Evolutionary conservation across 148 eudicot genomes (phyloP).

Genomic region (Chenopodium berlandieri): DNA sequence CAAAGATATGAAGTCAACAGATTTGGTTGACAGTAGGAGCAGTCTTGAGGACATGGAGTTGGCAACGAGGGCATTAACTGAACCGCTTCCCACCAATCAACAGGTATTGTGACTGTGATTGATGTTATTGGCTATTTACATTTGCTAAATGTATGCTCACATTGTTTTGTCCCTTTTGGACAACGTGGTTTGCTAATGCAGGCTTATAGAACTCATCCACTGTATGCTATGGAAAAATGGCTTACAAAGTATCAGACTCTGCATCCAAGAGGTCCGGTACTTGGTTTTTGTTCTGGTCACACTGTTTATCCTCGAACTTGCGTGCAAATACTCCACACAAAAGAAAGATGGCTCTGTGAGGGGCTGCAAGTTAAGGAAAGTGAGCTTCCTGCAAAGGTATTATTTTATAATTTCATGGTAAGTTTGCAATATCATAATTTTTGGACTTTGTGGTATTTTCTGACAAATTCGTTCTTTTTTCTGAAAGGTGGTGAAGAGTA

Average conservation of each 20-base stretch:
- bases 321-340: conserved; percentile 79
- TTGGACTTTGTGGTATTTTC: background rate
- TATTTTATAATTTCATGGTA: background rate
- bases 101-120: conserved; percentile 42
- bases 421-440: background rate
- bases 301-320: conserved; percentile 88
- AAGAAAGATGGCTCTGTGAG: conserved; percentile 87
- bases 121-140: background rate
- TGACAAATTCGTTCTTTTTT: conserved; percentile 16
- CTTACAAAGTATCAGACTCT: conserved; percentile 79
- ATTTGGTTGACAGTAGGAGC: conserved; percentile 38
- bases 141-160: conserved; percentile 8
- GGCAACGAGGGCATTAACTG: conserved; percentile 90
- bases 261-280: conserved; percentile 83
- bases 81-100: conserved; percentile 97
- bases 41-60: conserved; percentile 87
- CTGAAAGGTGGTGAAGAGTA: conserved; percentile 57
- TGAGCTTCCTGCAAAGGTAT: conserved; percentile 81
- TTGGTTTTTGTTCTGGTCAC: conserved; percentile 85
- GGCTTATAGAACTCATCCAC: conserved; percentile 85
- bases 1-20: conserved; percentile 13
- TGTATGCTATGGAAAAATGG: conserved; percentile 96
- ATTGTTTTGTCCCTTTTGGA: background rate
- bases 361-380: conserved; percentile 75
- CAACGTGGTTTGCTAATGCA: conserved; percentile 34